Evolutionary conservation across 73 alveolate genomes (phyloP).

Genomic region (Tetrahymena thermophila): DNA sequence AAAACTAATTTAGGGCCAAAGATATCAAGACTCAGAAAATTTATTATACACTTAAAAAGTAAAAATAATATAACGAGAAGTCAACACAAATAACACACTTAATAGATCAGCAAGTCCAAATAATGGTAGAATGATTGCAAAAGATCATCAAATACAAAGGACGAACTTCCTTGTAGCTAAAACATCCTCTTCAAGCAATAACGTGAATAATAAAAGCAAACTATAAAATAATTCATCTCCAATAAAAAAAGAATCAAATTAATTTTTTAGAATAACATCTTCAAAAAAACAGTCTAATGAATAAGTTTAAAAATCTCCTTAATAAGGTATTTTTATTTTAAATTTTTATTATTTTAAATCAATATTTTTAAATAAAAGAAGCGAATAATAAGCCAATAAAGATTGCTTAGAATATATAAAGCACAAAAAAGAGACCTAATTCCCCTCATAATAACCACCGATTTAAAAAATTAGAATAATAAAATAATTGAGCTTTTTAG

Average conservation of each 20-base stretch:
- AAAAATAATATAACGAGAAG: neutral
- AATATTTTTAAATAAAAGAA: neutral
- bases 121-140: neutral
- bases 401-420: neutral
- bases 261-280: neutral
- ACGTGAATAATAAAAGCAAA: neutral
- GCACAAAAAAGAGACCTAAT: neutral
- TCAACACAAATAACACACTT: neutral
- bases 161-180: neutral
- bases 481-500: neutral
- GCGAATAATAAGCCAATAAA: neutral
- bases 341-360: neutral
- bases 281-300: neutral
- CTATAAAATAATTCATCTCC: neutral
- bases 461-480: neutral
- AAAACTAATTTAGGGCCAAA: neutral
- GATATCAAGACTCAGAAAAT: neutral
- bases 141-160: neutral
- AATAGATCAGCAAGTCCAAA: neutral
- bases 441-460: neutral
- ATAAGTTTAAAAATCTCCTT: neutral
- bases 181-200: neutral
- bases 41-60: neutral
- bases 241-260: neutral
- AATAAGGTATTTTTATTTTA: neutral